Evolutionary conservation across 176 grass and related monocot species (phyloP).

Genomic region (Coix lacrymajobi): DNA sequence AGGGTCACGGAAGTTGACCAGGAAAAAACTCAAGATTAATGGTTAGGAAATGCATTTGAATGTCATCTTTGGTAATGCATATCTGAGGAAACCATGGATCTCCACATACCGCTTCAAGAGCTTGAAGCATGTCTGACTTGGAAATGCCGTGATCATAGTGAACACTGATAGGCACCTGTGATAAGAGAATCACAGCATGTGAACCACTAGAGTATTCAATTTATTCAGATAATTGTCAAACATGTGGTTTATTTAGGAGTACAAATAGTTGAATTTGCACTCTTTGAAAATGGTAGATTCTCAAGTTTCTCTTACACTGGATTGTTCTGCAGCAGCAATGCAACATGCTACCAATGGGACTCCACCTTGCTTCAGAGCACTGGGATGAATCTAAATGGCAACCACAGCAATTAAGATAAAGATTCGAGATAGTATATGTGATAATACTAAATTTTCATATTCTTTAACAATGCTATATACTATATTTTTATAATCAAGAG

Average conservation of each 20-base stretch:
- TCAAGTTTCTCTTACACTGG: constrained; percentile 53
- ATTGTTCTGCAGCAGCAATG: constrained; percentile 75
- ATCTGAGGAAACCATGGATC: background rate
- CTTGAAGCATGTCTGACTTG: constrained; percentile 75
- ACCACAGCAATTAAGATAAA: constrained; percentile 15
- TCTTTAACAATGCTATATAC: background rate
- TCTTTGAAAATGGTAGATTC: background rate
- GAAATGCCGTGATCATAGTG: constrained; percentile 90
- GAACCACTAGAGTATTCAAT: background rate
- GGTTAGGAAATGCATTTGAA: background rate
- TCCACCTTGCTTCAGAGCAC: constrained; percentile 88
- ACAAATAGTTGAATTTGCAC: background rate
- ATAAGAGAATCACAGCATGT: constrained; percentile 30
- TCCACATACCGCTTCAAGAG: constrained; percentile 77
- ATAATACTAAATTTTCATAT: background rate
- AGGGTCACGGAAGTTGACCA: background rate
- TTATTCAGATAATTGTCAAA: background rate
- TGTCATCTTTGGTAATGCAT: constrained; percentile 10
- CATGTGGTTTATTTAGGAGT: background rate
- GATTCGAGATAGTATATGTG: background rate
- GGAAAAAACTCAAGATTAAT: constrained; percentile 32
- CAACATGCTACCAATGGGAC: constrained; percentile 72
- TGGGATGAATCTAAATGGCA: constrained; percentile 78
- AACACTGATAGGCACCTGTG: constrained; percentile 77
- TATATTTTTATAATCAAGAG: background rate